Evolutionary conservation across 2,329 filamentous ascomycete genomes (phyloP).

Genomic region (Fusarium subtropicale): DNA sequence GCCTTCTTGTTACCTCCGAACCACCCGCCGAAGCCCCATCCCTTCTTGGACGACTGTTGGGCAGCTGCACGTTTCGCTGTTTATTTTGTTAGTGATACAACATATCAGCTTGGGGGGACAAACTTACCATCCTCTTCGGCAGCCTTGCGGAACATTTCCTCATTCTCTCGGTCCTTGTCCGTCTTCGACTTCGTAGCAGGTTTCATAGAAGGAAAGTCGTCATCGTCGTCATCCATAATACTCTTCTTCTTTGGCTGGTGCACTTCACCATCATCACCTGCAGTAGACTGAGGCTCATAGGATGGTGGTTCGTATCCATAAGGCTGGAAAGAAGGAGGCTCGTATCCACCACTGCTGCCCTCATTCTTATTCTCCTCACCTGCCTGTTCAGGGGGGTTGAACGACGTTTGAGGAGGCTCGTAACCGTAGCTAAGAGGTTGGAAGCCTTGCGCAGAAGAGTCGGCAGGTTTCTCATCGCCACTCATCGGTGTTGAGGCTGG

Average conservation of each 20-base stretch:
- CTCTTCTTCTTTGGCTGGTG: conserved; percentile 78
- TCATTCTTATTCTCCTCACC: conserved; percentile 42
- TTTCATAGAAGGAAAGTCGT: conserved; percentile 68
- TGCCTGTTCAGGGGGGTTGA: conserved; percentile 34
- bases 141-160: conserved; percentile 86
- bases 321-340: conserved; percentile 71
- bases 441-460: conserved; percentile 52
- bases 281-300: conserved; percentile 62
- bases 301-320: conserved; percentile 69
- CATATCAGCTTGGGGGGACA: not conserved
- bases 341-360: conserved; percentile 61
- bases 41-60: conserved; percentile 65
- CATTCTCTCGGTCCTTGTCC: conserved; percentile 81
- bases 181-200: conserved; percentile 70
- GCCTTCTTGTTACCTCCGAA: conserved; percentile 78
- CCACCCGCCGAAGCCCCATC: conserved; percentile 89
- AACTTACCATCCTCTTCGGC: conserved; percentile 78
- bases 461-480: conserved; percentile 22
- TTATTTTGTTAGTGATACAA: conserved; percentile 27
- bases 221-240: conserved; percentile 86
- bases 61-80: conserved; percentile 70
- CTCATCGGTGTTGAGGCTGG: conserved; percentile 34
- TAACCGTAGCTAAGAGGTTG: conserved; percentile 64
- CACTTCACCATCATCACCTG: conserved; percentile 58
- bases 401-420: conserved; percentile 58